Percentiles rank a stretch among this genome's conserved stretches.
Evolutionary conservation across 2,329 filamentous ascomycete genomes (phyloP).

Genomic region (Apiospora hydei): DNA sequence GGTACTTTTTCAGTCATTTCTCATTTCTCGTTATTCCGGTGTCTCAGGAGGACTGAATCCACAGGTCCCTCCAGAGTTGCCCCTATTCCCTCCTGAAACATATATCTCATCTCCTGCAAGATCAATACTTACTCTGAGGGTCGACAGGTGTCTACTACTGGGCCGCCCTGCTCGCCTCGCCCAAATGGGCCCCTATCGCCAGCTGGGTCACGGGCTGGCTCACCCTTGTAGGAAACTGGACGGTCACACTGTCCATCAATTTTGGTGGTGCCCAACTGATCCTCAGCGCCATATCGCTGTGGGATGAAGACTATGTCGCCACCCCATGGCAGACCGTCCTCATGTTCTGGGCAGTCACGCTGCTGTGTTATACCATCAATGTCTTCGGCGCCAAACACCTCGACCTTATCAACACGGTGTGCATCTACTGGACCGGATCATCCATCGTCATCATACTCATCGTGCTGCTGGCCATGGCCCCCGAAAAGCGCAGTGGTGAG

Average conservation of each 20-base stretch:
- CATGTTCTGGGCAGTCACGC: constrained; percentile 75
- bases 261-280: constrained; percentile 73
- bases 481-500: constrained; percentile 61
- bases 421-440: constrained; percentile 74
- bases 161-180: constrained; percentile 72
- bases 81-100: too few species aligned
- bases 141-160: constrained; percentile 68
- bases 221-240: constrained; percentile 78
- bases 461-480: constrained; percentile 67
- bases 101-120: too few species aligned
- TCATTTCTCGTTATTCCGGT: too few species aligned
- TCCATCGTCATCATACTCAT: constrained; percentile 61
- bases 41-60: too few species aligned
- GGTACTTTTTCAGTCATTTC: constrained; percentile 34
- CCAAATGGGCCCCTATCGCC: constrained; percentile 70
- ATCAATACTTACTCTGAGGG: too few species aligned
- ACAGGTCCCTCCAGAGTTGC: too few species aligned
- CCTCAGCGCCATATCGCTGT: constrained; percentile 72
- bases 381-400: constrained; percentile 66
- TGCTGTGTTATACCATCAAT: constrained; percentile 69
- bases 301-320: constrained; percentile 72
- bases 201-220: constrained; percentile 77
- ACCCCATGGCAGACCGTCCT: constrained; percentile 75
- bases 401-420: constrained; percentile 75
- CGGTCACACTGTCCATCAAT: constrained; percentile 68